Percentiles rank a stretch among this genome's conserved stretches.
Conservation (phyloP, 2,329 filamentous ascomycete genomes). For the Botrytis byssoidea region DNA sequence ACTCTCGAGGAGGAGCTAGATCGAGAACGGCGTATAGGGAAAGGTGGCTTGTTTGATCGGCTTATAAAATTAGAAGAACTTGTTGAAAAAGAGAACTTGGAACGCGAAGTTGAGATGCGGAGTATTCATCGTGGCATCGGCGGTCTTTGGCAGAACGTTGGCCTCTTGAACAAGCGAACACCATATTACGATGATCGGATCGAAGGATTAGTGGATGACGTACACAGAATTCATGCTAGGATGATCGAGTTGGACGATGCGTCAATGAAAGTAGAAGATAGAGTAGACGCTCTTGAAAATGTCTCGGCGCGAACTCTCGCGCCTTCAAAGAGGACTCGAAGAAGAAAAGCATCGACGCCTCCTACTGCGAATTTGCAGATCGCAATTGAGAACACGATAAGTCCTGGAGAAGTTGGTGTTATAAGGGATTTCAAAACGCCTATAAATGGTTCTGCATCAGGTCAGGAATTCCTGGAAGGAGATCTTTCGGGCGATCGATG, state of each 20-base stretch:
- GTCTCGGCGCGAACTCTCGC: slow-evolving; percentile 7
- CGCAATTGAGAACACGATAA: slow-evolving; percentile 15
- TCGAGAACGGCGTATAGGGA: slow-evolving; percentile 38
- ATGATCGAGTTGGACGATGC: slow-evolving; percentile 39
- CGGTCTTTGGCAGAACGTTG: slow-evolving; percentile 51
- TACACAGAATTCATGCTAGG: slow-evolving; percentile 35
- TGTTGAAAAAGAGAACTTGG: slow-evolving; percentile 52
- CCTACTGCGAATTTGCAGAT: slow-evolving; percentile 26
- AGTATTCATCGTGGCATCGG: slow-evolving; percentile 55
- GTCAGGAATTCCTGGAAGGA: slow-evolving; percentile 30
- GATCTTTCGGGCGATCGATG: slow-evolving; percentile 30
- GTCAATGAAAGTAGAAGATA: slow-evolving; percentile 39
- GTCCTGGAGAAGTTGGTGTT: slow-evolving; percentile 20
- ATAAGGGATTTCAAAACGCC: slow-evolving; percentile 1
- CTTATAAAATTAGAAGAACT: slow-evolving; percentile 51
- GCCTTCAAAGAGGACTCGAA: slow-evolving; percentile 25
- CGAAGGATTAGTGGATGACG: slow-evolving; percentile 48
- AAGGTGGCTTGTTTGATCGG: slow-evolving; percentile 32
- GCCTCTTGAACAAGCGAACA: slow-evolving; percentile 49
- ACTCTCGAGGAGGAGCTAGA: slow-evolving; percentile 47
- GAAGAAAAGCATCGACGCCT: slow-evolving; percentile 36
- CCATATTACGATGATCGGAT: slow-evolving; percentile 55
- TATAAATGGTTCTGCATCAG: slow-evolving; percentile 11
- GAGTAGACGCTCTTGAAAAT: slow-evolving; percentile 34
- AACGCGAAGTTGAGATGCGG: slow-evolving; percentile 53